phyloP scores from a whole-genome alignment of 2,329 filamentous ascomycete species.

The Fusarium tricinctum region DNA sequence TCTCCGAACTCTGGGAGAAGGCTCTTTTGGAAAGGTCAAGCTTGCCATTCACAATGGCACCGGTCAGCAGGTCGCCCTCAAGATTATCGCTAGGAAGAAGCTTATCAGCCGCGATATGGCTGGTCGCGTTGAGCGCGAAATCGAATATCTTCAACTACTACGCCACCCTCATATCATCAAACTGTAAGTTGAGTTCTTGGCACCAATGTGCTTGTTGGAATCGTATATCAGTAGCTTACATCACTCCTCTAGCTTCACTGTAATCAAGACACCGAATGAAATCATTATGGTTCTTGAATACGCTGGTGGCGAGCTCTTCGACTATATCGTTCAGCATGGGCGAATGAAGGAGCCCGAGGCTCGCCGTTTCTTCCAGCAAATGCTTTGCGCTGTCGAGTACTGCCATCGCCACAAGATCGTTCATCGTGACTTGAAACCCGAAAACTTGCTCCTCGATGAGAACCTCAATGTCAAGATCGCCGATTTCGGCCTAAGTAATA shows the following conservation, averaged over 20 bases:
- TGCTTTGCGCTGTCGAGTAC: conserved; percentile 98
- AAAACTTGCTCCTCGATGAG: conserved; percentile 95
- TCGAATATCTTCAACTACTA: conserved; percentile 95
- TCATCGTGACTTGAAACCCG: conserved; percentile 95
- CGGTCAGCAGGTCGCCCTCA: conserved; percentile 94
- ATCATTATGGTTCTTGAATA: conserved; percentile 99
- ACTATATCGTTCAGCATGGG: conserved; percentile 96
- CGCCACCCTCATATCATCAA: conserved; percentile 99
- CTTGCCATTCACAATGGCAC: conserved; percentile 92
- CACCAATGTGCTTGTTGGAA: neutral
- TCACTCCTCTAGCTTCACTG: conserved; percentile 77
- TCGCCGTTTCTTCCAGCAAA: conserved; percentile 99
- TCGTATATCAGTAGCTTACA: conserved; percentile 17
- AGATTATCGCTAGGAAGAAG: conserved; percentile 97
- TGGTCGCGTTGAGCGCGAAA: conserved; percentile 95
- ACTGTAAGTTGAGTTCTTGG: conserved; percentile 71
- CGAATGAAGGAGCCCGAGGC: conserved; percentile 92
- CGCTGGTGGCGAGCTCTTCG: conserved; percentile 95
- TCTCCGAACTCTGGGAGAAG: conserved; percentile 91
- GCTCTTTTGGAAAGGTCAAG: conserved; percentile 99
- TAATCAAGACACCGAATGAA: conserved; percentile 93
- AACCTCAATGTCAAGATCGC: conserved; percentile 99
- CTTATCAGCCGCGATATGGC: conserved; percentile 98
- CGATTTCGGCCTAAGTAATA: conserved; percentile 98
- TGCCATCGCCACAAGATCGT: conserved; percentile 99